A percentile compares a stretch with the other conserved stretches of the same genome.
These are phyloP conservation scores for Ogataea paraovalis DNA, from an alignment of 805 yeast genomes.

Conservation along the genomic window DNA sequence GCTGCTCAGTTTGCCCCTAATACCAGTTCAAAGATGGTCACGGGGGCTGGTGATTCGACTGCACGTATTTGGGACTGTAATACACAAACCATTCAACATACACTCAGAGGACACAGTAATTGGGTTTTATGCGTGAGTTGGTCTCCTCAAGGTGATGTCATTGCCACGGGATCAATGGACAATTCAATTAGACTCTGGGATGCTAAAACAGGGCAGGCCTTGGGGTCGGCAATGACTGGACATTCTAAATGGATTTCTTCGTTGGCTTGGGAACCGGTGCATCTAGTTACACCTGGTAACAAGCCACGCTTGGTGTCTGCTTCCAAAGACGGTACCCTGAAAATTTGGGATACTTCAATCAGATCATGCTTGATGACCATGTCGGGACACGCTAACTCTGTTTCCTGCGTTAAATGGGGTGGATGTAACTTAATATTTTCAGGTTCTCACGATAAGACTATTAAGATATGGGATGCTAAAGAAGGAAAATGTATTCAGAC, in stretches of 20 bases:
- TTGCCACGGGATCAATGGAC: conserved; percentile 98
- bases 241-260: conserved; percentile 89
- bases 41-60: conserved; percentile 95
- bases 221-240: conserved; percentile 74
- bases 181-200: conserved; percentile 87
- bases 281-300: conserved; percentile 63
- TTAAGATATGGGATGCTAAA: conserved; percentile 83
- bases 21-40: conserved; percentile 77
- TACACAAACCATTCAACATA: conserved; percentile 84
- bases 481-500: conserved; percentile 77
- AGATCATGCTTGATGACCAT: conserved; percentile 65
- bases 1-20: conserved; percentile 93
- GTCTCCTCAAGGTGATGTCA: conserved; percentile 85
- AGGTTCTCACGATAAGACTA: conserved; percentile 91
- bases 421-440: conserved; percentile 82
- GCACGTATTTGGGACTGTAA: conserved; percentile 97
- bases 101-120: conserved; percentile 79
- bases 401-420: conserved; percentile 97
- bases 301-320: conserved; percentile 75
- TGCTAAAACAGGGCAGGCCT: conserved; percentile 61
- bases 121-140: conserved; percentile 93
- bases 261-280: conserved; percentile 91
- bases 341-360: conserved; percentile 81
- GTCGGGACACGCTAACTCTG: conserved; percentile 85
- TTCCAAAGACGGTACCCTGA: conserved; percentile 87